Conservation (phyloP, 2,329 filamentous ascomycete species). For the Diaporthe helianthi region DNA sequence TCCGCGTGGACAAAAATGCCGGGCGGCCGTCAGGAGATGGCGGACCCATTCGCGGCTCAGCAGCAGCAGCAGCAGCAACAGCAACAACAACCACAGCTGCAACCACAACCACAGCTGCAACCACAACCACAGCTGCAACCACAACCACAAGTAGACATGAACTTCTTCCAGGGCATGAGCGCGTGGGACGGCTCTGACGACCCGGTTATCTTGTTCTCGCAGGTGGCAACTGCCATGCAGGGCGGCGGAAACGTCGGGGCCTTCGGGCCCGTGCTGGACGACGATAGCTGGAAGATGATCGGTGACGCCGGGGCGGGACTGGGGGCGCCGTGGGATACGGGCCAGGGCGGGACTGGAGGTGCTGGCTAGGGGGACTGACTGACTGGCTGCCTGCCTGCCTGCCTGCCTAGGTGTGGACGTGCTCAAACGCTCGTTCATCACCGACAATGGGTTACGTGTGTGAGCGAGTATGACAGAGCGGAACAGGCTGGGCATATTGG, state of each 20-base stretch:
- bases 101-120: neutral
- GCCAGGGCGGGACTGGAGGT: neutral
- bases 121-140: neutral
- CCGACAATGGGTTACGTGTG: neutral
- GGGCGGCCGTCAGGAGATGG: neutral
- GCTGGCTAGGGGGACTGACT: neutral
- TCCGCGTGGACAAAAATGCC: neutral
- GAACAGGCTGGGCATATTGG: neutral
- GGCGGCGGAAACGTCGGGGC: neutral
- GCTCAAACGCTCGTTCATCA: neutral
- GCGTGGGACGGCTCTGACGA: slow-evolving; percentile 23
- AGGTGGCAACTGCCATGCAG: slow-evolving; percentile 31
- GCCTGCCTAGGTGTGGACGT: neutral
- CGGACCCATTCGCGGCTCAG: neutral
- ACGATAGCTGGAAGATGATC: slow-evolving; percentile 33
- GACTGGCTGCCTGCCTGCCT: too few relatives aligned
- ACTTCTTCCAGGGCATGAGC: slow-evolving; percentile 27
- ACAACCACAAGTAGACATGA: neutral
- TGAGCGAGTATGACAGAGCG: neutral
- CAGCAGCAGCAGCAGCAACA: neutral
- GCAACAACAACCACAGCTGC: too few relatives aligned
- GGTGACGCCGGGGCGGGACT: slow-evolving; percentile 5
- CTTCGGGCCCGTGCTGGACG: slow-evolving; percentile 12
- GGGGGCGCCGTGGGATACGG: slow-evolving; percentile 2
- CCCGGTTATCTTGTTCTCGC: slow-evolving; percentile 17